Evolutionary conservation across 2,329 filamentous ascomycete species (phyloP).

Genomic region (Monosporascus sp.): DNA sequence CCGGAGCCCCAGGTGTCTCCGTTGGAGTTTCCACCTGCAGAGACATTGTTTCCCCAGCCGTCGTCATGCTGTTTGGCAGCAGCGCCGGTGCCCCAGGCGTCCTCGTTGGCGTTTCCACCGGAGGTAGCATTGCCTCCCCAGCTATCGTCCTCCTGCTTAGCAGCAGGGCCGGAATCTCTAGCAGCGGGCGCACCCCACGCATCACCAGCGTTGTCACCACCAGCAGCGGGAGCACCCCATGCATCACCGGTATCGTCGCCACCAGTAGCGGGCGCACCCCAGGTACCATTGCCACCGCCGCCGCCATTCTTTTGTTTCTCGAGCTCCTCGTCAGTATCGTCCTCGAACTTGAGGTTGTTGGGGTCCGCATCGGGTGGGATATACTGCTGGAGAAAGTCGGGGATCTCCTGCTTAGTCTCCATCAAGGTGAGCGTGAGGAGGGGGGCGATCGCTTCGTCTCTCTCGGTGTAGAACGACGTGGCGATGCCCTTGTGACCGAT

Average conservation of each 20-base stretch:
- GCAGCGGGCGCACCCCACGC: neutral
- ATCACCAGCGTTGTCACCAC: constrained; percentile 2
- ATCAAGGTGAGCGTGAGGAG: constrained; percentile 76
- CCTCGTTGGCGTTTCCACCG: neutral
- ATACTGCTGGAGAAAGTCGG: constrained; percentile 70
- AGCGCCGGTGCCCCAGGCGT: neutral
- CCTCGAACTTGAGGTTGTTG: constrained; percentile 48
- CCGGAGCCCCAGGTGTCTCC: neutral
- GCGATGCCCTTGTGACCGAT: constrained; percentile 85
- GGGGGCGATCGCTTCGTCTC: constrained; percentile 66
- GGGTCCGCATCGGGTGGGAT: constrained; percentile 50
- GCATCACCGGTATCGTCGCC: neutral
- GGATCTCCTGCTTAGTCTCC: constrained; percentile 72
- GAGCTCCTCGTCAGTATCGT: constrained; percentile 48
- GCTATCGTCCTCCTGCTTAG: neutral
- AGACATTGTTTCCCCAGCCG: neutral
- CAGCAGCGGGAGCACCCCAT: neutral
- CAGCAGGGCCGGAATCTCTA: neutral
- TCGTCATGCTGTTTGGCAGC: neutral
- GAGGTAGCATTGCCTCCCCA: neutral
- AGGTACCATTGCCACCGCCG: constrained; percentile 7
- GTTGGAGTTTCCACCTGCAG: neutral
- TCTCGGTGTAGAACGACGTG: constrained; percentile 81
- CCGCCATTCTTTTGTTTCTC: constrained; percentile 23
- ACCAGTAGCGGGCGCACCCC: neutral